Evolutionary conservation across 2,329 filamentous ascomycete genomes (phyloP).

Genomic region (Apiospora malaysiana): DNA sequence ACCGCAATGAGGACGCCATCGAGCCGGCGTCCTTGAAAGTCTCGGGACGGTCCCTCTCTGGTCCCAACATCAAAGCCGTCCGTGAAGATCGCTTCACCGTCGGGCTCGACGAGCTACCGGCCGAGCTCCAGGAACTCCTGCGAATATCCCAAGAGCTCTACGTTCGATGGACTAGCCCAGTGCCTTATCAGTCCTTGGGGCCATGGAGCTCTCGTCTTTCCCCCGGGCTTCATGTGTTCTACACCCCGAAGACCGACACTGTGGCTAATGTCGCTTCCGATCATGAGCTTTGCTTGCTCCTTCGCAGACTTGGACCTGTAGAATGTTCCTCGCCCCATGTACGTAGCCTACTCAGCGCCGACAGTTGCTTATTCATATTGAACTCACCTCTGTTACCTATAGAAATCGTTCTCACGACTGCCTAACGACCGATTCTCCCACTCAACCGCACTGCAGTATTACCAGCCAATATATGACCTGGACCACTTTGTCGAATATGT

Average conservation of each 20-base stretch:
- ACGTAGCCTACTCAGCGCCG: constrained; percentile 25
- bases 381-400: constrained; percentile 61
- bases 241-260: constrained; percentile 60
- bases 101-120: constrained; percentile 73
- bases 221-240: constrained; percentile 83
- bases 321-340: constrained; percentile 43
- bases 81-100: constrained; percentile 83
- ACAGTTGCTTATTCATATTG: neutral
- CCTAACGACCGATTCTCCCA: constrained; percentile 63
- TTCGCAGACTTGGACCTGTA: constrained; percentile 42
- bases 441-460: constrained; percentile 72
- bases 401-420: constrained; percentile 68
- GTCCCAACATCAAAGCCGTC: constrained; percentile 64
- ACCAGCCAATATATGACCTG: constrained; percentile 66
- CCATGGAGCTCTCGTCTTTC: constrained; percentile 79
- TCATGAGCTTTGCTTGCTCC: constrained; percentile 39
- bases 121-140: constrained; percentile 67
- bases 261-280: constrained; percentile 34
- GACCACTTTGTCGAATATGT: constrained; percentile 59
- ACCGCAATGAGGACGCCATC: constrained; percentile 66
- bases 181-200: constrained; percentile 61
- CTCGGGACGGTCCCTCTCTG: constrained; percentile 58
- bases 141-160: constrained; percentile 73
- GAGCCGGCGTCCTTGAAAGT: constrained; percentile 69
- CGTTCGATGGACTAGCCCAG: constrained; percentile 75